Evolutionary conservation across 306 rosid genomes (phyloP).

Genomic region (Rubus parviflorus): DNA sequence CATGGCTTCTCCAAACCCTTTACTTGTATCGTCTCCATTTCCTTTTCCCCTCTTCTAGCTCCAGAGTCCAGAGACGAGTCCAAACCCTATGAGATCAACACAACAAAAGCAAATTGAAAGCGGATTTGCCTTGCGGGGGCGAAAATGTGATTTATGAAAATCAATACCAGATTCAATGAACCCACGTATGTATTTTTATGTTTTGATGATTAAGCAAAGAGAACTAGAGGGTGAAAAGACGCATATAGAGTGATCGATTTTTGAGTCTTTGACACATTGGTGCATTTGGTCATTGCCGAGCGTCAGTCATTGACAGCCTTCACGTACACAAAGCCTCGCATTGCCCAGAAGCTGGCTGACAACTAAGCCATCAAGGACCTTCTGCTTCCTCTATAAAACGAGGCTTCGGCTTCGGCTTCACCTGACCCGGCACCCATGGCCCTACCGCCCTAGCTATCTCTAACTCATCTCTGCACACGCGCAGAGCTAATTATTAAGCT

Average conservation of each 20-base stretch:
- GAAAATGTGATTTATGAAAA: background rate
- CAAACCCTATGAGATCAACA: background rate
- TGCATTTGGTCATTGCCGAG: background rate
- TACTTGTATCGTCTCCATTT: background rate
- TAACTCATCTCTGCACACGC: background rate
- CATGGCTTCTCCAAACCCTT: background rate
- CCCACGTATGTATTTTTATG: background rate
- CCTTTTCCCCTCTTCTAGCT: too few species aligned
- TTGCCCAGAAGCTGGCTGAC: background rate
- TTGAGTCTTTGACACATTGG: background rate
- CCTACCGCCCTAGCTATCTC: too few species aligned
- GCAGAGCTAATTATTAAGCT: too few species aligned
- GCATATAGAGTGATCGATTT: background rate
- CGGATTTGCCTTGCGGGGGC: background rate
- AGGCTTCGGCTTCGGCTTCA: background rate
- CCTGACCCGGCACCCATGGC: background rate
- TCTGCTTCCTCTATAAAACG: background rate
- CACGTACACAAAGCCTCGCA: background rate
- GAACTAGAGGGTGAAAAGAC: background rate
- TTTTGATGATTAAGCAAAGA: background rate
- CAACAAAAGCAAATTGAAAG: background rate
- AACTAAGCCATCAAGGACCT: background rate
- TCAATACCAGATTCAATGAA: background rate
- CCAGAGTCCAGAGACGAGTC: background rate
- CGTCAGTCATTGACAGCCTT: background rate